Conservation (phyloP, 2,329 filamentous ascomycete species). For the Paramyrothecium roridum region DNA sequence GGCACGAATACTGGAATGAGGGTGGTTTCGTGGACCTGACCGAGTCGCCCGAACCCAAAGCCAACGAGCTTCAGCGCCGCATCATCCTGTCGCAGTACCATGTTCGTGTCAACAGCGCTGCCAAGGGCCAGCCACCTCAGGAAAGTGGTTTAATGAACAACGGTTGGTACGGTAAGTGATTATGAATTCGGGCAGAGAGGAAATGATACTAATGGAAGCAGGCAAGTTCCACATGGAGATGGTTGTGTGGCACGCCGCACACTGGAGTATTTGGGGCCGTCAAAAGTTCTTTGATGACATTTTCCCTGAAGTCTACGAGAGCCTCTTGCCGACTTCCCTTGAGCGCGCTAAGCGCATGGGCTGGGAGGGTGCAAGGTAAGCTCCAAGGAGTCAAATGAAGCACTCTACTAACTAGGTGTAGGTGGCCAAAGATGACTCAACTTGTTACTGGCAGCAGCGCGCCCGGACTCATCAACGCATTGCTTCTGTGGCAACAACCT, state of each 20-base stretch:
- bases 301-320: slow-evolving; percentile 39
- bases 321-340: slow-evolving; percentile 37
- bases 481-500: slow-evolving; percentile 60
- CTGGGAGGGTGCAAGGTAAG: slow-evolving; percentile 37
- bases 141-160: slow-evolving; percentile 44
- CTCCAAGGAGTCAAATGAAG: background rate
- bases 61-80: slow-evolving; percentile 39
- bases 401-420: background rate
- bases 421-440: slow-evolving; percentile 37
- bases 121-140: slow-evolving; percentile 32
- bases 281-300: slow-evolving; percentile 30
- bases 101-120: slow-evolving; percentile 37
- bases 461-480: slow-evolving; percentile 56
- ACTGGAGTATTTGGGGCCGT: slow-evolving; percentile 37
- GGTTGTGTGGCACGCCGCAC: slow-evolving; percentile 37
- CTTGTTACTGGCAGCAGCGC: slow-evolving; percentile 14
- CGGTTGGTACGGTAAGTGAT: slow-evolving; percentile 36
- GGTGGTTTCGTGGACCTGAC: slow-evolving; percentile 41
- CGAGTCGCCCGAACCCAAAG: slow-evolving; percentile 27
- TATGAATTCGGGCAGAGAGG: rapidly evolving
- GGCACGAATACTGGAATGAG: slow-evolving; percentile 32
- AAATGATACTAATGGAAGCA: background rate
- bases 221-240: slow-evolving; percentile 41
- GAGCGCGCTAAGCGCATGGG: slow-evolving; percentile 35
- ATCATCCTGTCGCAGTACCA: slow-evolving; percentile 41